These are phyloP conservation scores for Thielaviopsis musarum DNA, from an alignment of 2,329 filamentous ascomycete species.

Conservation along the genomic window DNA sequence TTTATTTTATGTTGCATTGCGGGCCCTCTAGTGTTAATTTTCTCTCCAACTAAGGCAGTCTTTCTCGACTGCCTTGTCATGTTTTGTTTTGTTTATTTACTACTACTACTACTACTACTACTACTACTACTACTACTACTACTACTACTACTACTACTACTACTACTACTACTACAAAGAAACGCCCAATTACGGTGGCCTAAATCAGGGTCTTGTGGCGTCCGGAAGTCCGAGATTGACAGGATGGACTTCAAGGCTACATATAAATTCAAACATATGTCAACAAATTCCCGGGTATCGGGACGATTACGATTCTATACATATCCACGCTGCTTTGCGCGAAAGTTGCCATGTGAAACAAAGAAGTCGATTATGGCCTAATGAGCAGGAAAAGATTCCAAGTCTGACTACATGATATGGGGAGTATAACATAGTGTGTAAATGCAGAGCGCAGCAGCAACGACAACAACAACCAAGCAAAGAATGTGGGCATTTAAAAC, in stretches of 20 bases:
- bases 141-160: background rate
- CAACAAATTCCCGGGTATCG: background rate
- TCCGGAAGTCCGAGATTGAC: slow-evolving; percentile 8
- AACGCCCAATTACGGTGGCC: background rate
- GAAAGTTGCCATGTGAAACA: background rate
- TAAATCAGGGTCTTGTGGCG: background rate
- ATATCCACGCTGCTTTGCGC: background rate
- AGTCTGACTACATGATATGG: background rate
- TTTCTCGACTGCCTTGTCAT: no score
- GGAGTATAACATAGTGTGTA: background rate
- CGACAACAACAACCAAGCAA: background rate
- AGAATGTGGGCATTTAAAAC: slow-evolving; percentile 1
- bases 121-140: background rate
- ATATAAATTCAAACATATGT: background rate
- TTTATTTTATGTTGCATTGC: no score
- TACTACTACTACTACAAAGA: background rate
- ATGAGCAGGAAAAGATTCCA: background rate
- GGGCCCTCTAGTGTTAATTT: no score
- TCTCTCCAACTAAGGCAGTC: no score
- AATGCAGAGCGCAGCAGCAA: background rate
- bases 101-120: no score
- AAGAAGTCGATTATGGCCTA: background rate
- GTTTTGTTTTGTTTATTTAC: no score
- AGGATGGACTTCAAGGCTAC: background rate
- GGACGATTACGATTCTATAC: background rate